Base-by-base conservation (phyloP, 108 stramenopile genomes). In the Pseudonitzschia pungens region DNA sequence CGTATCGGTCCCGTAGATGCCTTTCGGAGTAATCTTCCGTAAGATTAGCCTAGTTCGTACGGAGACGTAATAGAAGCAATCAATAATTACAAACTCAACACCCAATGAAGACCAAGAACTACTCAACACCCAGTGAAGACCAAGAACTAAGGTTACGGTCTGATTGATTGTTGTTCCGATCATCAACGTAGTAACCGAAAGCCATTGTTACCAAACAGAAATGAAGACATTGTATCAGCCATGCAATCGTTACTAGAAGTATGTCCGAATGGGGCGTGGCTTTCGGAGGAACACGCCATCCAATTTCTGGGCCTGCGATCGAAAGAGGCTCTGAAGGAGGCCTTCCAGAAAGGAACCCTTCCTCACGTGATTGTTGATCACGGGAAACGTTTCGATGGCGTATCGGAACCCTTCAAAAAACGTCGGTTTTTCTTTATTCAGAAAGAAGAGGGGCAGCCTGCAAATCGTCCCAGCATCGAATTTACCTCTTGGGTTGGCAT, bases 331-430 rank as follows among this genome's bases (percentile, higher is more conserved):
- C 66, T 78, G 36, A 51, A 68, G 43, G 52, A 62, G 15, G 65
- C 65, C 44, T 78, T 72, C 71, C 58, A 24, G 29, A 66, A 68
- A 11, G 77, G 77, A 14, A 51, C 9, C 42, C 67, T 78, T 55
- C 71, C 77, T 4, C 77, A 78, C 59, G 77, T 78, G 10, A 31
- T 36, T 21, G 71, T 78, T 8, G 77, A 78, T 15, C 77, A 78
- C 33, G 77, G 77, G 7, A 56, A 40, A 16, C 71, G 67, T 31
- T 57, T 68, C 24, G 67, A 50, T 24, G 65, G 51, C 27, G 44
- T 48, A 10, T 62, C 77, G n/a, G n/a, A 48, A 7, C 77, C 77
- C 16, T 78, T 57, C 65, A 72, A 68, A 28, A 54, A 51, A 21
- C 71, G 67, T 51, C 24, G 59, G 11, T 78, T 71, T 55, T 78